These are phyloP conservation scores for Leccinum huronense DNA, from an alignment of 1,284 basidiomycete species.

Conservation along the genomic window DNA sequence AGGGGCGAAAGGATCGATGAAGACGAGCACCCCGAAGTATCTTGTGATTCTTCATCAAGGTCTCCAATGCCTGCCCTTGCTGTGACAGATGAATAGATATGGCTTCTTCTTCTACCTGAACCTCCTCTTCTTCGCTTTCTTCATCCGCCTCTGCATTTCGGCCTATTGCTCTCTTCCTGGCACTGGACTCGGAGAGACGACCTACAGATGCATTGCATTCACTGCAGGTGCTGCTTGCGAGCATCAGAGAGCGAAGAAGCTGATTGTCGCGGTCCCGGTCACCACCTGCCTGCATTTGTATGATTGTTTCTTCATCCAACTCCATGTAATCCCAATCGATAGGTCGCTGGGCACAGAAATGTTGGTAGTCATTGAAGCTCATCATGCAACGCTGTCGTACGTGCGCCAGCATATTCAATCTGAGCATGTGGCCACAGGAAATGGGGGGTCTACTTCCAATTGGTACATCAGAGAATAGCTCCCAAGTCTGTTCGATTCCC, in stretches of 20 bases:
- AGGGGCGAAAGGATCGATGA: too few species aligned
- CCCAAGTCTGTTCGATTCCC: constrained; percentile 1
- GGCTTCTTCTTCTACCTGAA: too few species aligned
- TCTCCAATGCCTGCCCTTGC: too few species aligned
- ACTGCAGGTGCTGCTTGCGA: not conserved
- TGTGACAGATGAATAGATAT: too few species aligned
- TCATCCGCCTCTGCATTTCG: not conserved
- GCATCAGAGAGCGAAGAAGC: not conserved
- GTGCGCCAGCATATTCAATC: not conserved
- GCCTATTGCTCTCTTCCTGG: too few species aligned
- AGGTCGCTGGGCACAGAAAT: not conserved
- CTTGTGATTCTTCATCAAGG: too few species aligned
- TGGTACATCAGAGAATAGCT: not conserved
- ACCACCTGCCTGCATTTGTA: constrained; percentile 5
- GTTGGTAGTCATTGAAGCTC: constrained; percentile 6
- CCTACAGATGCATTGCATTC: too few species aligned
- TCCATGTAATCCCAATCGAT: not conserved
- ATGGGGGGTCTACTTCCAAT: not conserved
- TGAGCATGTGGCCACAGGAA: constrained; percentile 10
- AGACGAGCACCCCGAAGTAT: too few species aligned
- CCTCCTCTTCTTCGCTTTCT: too few species aligned
- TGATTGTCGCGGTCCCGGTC: not conserved
- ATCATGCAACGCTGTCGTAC: constrained; percentile 1
- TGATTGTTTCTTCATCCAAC: not conserved
- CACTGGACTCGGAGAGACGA: too few species aligned